Conservation (phyloP, 2,329 filamentous ascomycete genomes). For the Sporothrix inflata region DNA sequence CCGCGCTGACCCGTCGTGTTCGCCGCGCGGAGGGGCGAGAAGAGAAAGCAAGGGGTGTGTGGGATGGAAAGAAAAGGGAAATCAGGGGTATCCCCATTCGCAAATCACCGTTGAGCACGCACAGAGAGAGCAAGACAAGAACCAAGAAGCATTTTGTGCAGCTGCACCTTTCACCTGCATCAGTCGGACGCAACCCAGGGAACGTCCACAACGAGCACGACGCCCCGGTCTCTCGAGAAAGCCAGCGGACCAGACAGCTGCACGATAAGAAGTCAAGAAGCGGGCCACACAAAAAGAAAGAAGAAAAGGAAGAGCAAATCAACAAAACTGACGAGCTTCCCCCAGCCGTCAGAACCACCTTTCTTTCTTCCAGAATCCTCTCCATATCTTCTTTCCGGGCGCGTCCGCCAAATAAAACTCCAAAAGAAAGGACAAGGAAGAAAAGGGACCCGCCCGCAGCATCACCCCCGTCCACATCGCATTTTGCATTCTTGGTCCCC, state of each 20-base stretch:
- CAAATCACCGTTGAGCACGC: conserved; percentile 27
- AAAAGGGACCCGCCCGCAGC: neutral
- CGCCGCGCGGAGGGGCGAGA: neutral
- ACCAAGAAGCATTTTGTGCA: conserved; percentile 4
- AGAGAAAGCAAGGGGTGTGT: conserved; percentile 9
- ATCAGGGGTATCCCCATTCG: conserved; percentile 30
- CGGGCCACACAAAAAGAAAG: neutral
- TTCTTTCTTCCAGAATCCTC: conserved; percentile 7
- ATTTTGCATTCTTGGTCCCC: neutral
- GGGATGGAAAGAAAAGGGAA: conserved; percentile 11
- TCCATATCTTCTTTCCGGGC: neutral
- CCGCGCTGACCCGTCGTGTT: conserved; percentile 22
- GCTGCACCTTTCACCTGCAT: conserved; percentile 6
- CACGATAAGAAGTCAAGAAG: neutral
- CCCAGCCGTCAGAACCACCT: neutral
- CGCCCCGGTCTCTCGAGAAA: neutral
- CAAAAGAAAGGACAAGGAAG: neutral
- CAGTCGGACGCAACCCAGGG: neutral
- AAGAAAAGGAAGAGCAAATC: neutral
- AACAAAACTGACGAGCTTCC: conserved; percentile 7
- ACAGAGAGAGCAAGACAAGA: neutral
- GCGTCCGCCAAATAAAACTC: neutral
- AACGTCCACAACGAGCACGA: neutral
- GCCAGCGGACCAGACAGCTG: neutral
- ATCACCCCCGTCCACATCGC: neutral